Conservation (phyloP, 2,329 filamentous ascomycete species). For the Cadophora malorum region DNA sequence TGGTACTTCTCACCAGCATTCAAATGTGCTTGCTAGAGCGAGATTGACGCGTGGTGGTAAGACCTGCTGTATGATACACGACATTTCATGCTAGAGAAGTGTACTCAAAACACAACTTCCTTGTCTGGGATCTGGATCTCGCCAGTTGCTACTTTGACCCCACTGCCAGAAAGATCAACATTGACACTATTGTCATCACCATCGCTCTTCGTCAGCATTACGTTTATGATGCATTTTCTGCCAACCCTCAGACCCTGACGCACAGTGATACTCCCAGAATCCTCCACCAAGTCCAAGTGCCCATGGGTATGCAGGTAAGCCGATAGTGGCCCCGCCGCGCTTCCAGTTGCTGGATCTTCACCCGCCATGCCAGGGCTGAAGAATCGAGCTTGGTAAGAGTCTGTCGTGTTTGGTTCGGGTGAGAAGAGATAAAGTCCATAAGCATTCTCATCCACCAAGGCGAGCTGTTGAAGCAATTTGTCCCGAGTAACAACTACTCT, state of each 20-base stretch:
- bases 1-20: no score
- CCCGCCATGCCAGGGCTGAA: conserved; percentile 5
- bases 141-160: not conserved
- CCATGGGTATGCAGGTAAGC: not conserved
- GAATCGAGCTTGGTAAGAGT: conserved; percentile 2
- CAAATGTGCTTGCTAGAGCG: no score
- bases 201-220: not conserved
- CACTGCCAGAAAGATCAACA: not conserved
- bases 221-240: not conserved
- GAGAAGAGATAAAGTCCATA: not conserved
- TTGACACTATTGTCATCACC: not conserved
- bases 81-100: no score
- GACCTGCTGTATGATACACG: no score
- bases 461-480: not conserved
- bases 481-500: not conserved
- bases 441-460: not conserved
- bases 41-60: no score
- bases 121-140: not conserved
- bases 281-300: not conserved
- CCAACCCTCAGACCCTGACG: not conserved
- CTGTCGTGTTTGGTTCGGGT: not conserved
- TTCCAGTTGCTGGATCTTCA: conserved; percentile 5
- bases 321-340: not conserved
- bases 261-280: not conserved
- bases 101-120: not conserved